Evolutionary conservation across 1,284 basidiomycete species (phyloP).

Genomic region (Ceratobasidium sp.): DNA sequence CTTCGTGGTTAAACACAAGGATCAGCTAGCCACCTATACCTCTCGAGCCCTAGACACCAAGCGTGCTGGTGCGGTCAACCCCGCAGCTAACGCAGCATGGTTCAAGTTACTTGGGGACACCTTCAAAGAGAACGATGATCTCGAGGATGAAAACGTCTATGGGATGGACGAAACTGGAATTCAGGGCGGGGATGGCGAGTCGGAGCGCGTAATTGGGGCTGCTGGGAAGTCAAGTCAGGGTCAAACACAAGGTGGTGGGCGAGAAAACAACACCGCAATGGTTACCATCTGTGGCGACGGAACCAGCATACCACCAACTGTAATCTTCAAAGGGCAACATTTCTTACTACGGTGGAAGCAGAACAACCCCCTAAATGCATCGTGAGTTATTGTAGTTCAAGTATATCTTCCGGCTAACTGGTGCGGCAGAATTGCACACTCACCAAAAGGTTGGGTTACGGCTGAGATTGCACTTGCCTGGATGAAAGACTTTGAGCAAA

Average conservation of each 20-base stretch:
- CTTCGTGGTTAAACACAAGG: no score
- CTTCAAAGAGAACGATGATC: slow-evolving; percentile 49
- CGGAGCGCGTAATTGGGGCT: slow-evolving; percentile 53
- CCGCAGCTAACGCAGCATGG: slow-evolving; percentile 52
- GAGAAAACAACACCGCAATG: slow-evolving; percentile 58
- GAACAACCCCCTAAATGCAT: slow-evolving; percentile 43
- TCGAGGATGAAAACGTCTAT: slow-evolving; percentile 54
- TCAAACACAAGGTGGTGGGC: slow-evolving; percentile 52
- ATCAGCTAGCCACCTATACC: no score
- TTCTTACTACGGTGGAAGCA: slow-evolving; percentile 54
- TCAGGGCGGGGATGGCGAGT: slow-evolving; percentile 51
- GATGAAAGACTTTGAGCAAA: slow-evolving; percentile 57
- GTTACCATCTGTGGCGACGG: slow-evolving; percentile 59
- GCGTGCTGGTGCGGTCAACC: slow-evolving; percentile 51
- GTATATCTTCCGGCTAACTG: neutral
- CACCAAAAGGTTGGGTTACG: slow-evolving; percentile 54
- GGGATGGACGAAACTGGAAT: slow-evolving; percentile 60
- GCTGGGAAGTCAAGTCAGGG: slow-evolving; percentile 56
- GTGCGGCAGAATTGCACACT: slow-evolving; percentile 50
- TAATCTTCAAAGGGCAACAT: slow-evolving; percentile 59
- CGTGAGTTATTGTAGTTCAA: slow-evolving; percentile 5
- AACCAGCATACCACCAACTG: slow-evolving; percentile 52
- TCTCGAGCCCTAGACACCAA: no score
- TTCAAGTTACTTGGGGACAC: slow-evolving; percentile 52
- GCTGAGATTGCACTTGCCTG: slow-evolving; percentile 54